Evolutionary conservation across 2,329 filamentous ascomycete genomes (phyloP), one percentile per base, ranked within the genome.

Genomic region (Trichoderma lentiforme): DNA sequence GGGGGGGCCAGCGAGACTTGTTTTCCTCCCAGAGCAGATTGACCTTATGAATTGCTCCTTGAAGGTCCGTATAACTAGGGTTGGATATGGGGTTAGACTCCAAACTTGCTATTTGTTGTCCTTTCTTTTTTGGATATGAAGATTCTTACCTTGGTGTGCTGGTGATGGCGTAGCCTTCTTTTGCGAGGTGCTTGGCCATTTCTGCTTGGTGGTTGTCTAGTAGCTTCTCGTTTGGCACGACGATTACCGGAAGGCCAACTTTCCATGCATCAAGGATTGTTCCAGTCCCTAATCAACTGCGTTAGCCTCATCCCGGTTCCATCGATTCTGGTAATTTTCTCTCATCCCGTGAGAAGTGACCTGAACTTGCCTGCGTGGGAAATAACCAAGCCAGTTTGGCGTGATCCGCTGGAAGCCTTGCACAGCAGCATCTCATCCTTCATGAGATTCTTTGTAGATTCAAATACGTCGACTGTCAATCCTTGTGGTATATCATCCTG

Each of bases 151-250:
- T 85, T 56, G 93, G 82, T 68, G 86, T 84, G 12, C 92, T 92
- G 76, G 91, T 87, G n/a, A 95, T 86, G 3, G 93, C 89, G 81
- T 97, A 97, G 28, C 92, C 91, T 75, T 93, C 89, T 28, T 85
- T 83, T 36, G 92, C 88, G 71, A 98, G 87, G 75, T 93, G 91
- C 64, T 90, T 85, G 0, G 95, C 95, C 70, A 99, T 87, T 80
- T 98, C 94, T 24, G 90, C 87, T 81, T 99, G 96, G 79, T 99
- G 96, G 77, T 99, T 95, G 78, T 97, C 91, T 76, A 97, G 87
- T 0, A 99, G 87, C 7, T 86, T 85, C 2, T 90, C 87, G 80
- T 99, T 99, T 3, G 95, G 93, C 3, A 99, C 94, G 1, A 97
- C 93, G 64, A 99, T 87, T n/a, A 98, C 84, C 3, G 93, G 91